A percentile compares a stretch with the other conserved stretches of the same genome.
phyloP scores from a whole-genome alignment of 2,329 filamentous ascomycete genomes.

The Falciphora oryzae region DNA sequence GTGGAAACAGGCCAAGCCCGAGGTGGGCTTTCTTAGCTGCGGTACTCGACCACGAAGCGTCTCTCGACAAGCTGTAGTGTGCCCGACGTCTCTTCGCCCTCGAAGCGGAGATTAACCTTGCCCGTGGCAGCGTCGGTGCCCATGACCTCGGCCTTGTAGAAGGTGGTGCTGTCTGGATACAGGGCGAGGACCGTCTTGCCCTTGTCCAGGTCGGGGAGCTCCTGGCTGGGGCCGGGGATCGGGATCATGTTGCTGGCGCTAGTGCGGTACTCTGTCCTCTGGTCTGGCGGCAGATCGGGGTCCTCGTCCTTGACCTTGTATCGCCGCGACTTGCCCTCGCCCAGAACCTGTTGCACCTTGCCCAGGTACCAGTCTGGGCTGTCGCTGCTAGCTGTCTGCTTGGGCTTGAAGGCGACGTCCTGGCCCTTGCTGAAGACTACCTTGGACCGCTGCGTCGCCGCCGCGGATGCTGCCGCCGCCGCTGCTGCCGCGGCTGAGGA shows the following conservation, averaged over 20 bases:
- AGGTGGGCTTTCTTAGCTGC: conserved; percentile 21
- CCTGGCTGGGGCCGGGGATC: conserved; percentile 53
- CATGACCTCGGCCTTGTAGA: conserved; percentile 79
- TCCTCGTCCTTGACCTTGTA: conserved; percentile 79
- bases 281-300: conserved; percentile 57
- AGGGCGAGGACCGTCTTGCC: conserved; percentile 71
- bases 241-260: conserved; percentile 71
- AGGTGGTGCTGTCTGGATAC: conserved; percentile 79
- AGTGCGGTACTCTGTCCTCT: conserved; percentile 63
- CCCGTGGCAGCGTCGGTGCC: conserved; percentile 49
- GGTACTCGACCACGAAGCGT: conserved; percentile 71
- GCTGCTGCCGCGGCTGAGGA: neutral
- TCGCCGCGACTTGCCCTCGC: conserved; percentile 69
- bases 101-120: conserved; percentile 65
- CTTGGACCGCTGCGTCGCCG: conserved; percentile 40
- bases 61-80: conserved; percentile 71
- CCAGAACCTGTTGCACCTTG: conserved; percentile 68
- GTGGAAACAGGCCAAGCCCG: neutral
- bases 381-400: conserved; percentile 37
- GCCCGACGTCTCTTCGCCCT: conserved; percentile 69
- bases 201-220: conserved; percentile 55
- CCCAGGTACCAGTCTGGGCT: conserved; percentile 68
- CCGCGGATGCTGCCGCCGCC: conserved; percentile 25
- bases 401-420: conserved; percentile 61
- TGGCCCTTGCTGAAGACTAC: conserved; percentile 56